phyloP scores from a whole-genome alignment of 2,329 filamentous ascomycete species.

The Sporothrix mexicana region DNA sequence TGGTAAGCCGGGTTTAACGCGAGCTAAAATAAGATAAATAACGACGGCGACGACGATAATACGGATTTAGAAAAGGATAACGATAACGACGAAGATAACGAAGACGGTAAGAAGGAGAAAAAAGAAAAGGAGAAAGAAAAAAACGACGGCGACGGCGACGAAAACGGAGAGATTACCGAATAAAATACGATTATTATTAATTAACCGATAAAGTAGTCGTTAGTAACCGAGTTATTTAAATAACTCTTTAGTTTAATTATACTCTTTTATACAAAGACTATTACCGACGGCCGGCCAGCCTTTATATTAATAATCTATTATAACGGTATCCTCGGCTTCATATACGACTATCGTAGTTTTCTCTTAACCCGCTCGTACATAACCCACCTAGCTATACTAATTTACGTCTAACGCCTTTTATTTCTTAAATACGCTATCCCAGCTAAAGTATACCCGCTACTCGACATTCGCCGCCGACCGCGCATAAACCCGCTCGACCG shows the following conservation, averaged over 20 bases:
- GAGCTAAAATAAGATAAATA: not conserved
- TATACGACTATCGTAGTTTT: conserved; percentile 1
- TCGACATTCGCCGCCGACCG: not conserved
- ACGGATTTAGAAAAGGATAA: not conserved
- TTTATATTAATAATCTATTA: not conserved
- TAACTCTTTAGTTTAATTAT: not conserved
- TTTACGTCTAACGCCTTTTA: not conserved
- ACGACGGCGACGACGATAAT: not conserved
- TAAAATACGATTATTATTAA: not conserved
- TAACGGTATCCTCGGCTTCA: not conserved
- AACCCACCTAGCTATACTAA: not conserved
- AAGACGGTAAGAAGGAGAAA: not conserved
- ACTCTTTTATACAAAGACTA: conserved; percentile 1
- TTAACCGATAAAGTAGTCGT: not conserved
- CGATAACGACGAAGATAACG: not conserved
- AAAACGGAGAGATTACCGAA: not conserved
- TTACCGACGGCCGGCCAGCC: not conserved
- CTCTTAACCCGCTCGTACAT: not conserved
- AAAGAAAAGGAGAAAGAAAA: no score
- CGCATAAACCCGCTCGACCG: not conserved
- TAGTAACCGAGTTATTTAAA: not conserved
- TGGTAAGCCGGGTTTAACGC: not conserved
- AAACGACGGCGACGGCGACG: not conserved
- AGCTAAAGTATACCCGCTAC: not conserved
- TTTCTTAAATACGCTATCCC: not conserved